Base-by-base conservation (phyloP, 495 filamentous ascomycete genomes). In the Penicillium argentinense region DNA sequence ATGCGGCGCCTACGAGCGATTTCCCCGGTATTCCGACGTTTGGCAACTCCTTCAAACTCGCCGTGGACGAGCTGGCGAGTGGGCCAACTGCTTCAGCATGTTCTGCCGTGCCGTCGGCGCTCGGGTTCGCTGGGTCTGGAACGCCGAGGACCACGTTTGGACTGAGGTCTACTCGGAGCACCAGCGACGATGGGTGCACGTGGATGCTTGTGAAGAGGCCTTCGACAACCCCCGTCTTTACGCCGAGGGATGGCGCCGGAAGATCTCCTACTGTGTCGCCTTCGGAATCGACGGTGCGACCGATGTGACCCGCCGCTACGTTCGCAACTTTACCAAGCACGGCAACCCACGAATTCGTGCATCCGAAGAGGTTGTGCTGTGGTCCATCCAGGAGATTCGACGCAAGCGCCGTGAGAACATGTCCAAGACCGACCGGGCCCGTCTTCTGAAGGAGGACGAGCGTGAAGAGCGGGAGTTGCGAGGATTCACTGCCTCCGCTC, bases 31-130 rank as follows among this genome's bases (percentile, higher is more conserved):
- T 66, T 90, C 87, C 39, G 95, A 98, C 63, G 93, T 97, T 13
- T 98, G 95, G 88, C 84, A 89, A 41, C 69, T 97, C 44, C 69
- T 98, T 36, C 86, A 95, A 64, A 91, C 88, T 34, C 73, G 87
- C 45, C 81, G 85, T 49, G 93, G 93, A 19, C 82, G 93, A 47
- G 85, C 81, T 44, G 95, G 93, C 39, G 93, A 99, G 72, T 99
- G 95, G 91, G 91, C 87, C 42, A 97, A 97, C 67, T 96, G 91
- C 72, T 99, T 99, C 71, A 91, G 86, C 66, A 99, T 99, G 93
- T 78, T 99, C 16, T 97, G 93, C 69, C 81, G 93, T 32, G 93
- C 93, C 5, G 80, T 97, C 22, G 91, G 91, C 24, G 86, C 83
- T 26, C 81, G 95, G 33, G 93, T 97, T 13, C 81, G 93, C 53